Conservation (phyloP, 441 rosid genomes). For the Pelargonium myrrhifolium region DNA sequence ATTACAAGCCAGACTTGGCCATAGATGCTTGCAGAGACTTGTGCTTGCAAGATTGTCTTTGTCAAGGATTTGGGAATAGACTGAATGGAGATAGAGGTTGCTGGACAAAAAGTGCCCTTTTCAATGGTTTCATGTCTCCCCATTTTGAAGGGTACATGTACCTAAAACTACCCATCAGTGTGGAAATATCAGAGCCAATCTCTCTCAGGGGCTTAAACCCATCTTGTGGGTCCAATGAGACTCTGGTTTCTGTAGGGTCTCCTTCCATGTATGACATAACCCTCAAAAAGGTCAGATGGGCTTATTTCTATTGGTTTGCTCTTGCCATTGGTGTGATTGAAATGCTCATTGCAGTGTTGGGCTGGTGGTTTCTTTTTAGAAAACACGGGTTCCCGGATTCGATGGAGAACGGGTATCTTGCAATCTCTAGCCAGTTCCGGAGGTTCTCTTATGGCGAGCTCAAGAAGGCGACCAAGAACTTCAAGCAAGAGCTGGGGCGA, state of each 20-base stretch:
- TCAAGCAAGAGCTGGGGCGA: not conserved
- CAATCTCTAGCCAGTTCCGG: not conserved
- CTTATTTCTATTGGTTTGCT: constrained; percentile 34
- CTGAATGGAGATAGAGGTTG: constrained; percentile 19
- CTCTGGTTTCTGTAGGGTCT: not conserved
- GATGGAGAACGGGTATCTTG: constrained; percentile 18
- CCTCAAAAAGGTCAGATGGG: constrained; percentile 25
- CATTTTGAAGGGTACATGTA: constrained; percentile 24
- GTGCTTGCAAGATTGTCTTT: constrained; percentile 31
- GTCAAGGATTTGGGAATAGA: constrained; percentile 35
- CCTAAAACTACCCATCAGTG: constrained; percentile 28
- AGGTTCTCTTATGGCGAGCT: not conserved
- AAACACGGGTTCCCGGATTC: constrained; percentile 13
- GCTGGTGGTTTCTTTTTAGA: constrained; percentile 29
- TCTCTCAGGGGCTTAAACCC: constrained; percentile 12
- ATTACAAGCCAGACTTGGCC: constrained; percentile 9
- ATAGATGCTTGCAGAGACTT: constrained; percentile 24
- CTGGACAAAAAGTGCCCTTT: constrained; percentile 24
- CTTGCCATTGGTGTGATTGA: constrained; percentile 32
- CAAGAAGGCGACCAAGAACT: not conserved
- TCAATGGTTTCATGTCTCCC: constrained; percentile 28
- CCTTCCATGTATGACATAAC: constrained; percentile 19
- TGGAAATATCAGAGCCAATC: not conserved
- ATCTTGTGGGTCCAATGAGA: not conserved
- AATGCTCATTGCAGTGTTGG: constrained; percentile 17